Base-by-base conservation (phyloP, 1,139 yeast genomes). In the Magnusiomyces clavatus region DNA sequence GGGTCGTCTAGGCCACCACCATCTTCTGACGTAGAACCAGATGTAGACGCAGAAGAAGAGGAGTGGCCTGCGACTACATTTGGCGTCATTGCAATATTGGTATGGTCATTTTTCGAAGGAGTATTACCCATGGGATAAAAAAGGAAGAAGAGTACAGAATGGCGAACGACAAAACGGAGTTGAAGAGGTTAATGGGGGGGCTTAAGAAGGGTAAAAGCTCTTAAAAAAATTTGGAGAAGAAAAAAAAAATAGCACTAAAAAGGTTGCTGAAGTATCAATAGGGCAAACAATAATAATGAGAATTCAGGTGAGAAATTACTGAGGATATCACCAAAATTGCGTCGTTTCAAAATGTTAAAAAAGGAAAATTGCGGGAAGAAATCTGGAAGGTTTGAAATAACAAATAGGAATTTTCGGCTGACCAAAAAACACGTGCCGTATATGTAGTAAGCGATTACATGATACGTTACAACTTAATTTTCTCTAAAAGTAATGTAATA, bases 71-170 rank as follows among this genome's bases (percentile, higher is more conserved):
- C 56, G 47, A 55, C 54, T 41, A 55, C 40, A 41, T 54, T 52
- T 42, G 58, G 52, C 54, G 64, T 59, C 57, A 60, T 51, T 49
- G 63, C 54, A 43, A 60, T 60, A 52, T 56, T 50, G 53, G 55
- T 46, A 58, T 59, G 52, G 50, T 58, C 66, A 63, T 63, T 59
- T 60, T 61, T 62, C 42, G 67, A 64, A 51, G 65, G 65, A 50
- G 65, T 58, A 59, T 64, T 64, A 51, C 67, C 67, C 67, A 64
- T 64, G 59, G 62, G 54, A 46, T 16, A 46, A 35, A 19, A 8
- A 37, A 16, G 19, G 43, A 11, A 14, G 34, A 51, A n/a, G 49
- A 49, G 38, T 31, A 19, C n/a, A 42, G 40, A n/a, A 20, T 38
- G 43, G 19, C 17, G 31, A 24, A 24, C 31, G 31, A 5, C 31